Conservation (phyloP, 108 stramenopile species). For the Cyclostephanos tholiformis region DNA sequence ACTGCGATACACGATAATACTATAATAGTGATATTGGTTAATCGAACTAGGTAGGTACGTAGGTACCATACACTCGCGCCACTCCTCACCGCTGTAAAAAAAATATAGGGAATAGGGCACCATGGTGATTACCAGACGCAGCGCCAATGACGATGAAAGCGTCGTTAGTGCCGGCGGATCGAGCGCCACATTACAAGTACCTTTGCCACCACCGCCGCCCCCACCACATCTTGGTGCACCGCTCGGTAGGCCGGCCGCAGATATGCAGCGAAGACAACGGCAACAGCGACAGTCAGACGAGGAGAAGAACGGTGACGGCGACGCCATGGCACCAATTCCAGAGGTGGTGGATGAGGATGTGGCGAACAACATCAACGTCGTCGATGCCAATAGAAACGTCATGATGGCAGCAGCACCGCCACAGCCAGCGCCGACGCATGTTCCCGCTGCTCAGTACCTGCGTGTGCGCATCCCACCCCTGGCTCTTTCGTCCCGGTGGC, state of each 20-base stretch:
- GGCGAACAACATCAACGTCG: background rate
- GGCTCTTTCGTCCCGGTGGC: background rate
- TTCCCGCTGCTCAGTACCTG: background rate
- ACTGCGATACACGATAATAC: too few species aligned
- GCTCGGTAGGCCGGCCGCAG: background rate
- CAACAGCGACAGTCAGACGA: background rate
- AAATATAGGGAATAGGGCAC: too few species aligned
- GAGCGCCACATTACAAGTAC: background rate
- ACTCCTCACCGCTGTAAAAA: too few species aligned
- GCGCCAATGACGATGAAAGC: background rate
- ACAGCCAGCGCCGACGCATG: background rate
- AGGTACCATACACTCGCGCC: too few species aligned
- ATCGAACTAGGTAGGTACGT: too few species aligned
- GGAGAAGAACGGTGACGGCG: background rate
- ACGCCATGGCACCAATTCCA: background rate
- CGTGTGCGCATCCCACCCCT: background rate
- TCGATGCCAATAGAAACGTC: conserved; percentile 2
- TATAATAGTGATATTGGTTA: too few species aligned
- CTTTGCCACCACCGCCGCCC: background rate
- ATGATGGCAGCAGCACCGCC: background rate
- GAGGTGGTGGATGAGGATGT: background rate
- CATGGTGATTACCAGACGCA: background rate
- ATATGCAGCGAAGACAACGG: background rate
- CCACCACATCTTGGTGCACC: background rate
- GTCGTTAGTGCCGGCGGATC: background rate